Percentiles rank a stretch among this genome's conserved stretches.
These are phyloP conservation scores for Pyrenula massariospora DNA, from an alignment of 495 filamentous ascomycete genomes.

Conservation along the genomic window DNA sequence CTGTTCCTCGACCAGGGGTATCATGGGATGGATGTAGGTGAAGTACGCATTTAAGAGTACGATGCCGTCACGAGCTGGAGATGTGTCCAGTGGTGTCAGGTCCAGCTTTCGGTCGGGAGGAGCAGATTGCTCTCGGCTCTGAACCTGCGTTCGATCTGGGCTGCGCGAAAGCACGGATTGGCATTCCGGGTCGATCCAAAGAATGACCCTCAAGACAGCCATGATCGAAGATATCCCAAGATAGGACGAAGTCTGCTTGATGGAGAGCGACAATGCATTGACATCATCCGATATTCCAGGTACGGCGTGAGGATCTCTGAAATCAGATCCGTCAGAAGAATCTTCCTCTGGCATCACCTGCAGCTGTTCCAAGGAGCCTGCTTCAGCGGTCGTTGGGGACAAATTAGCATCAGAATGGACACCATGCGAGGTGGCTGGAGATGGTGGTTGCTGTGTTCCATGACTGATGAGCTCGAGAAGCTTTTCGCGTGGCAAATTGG, in stretches of 20 bases:
- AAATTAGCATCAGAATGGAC: conserved; percentile 25
- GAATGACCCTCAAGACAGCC: conserved; percentile 69
- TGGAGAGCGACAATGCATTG: conserved; percentile 64
- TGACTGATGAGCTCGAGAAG: conserved; percentile 29
- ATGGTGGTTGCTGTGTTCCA: conserved; percentile 18
- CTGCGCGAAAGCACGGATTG: conserved; percentile 40
- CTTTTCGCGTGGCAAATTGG: conserved; percentile 34
- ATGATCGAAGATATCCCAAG: conserved; percentile 75
- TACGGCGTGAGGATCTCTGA: conserved; percentile 33
- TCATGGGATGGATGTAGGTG: conserved; percentile 59
- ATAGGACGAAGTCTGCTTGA: conserved; percentile 62
- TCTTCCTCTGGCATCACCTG: conserved; percentile 30
- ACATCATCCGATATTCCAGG: conserved; percentile 70
- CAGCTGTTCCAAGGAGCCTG: conserved; percentile 27
- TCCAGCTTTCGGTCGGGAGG: conserved; percentile 15
- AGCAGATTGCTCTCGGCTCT: conserved; percentile 7
- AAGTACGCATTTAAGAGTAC: conserved; percentile 67
- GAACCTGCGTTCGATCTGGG: conserved; percentile 15
- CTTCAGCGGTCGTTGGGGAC: conserved; percentile 19
- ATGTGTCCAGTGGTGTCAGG: conserved; percentile 12
- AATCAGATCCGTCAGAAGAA: conserved; percentile 11
- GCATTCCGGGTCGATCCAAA: conserved; percentile 58
- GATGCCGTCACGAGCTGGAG: conserved; percentile 19
- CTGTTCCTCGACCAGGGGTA: conserved; percentile 67
- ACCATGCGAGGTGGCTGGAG: conserved; percentile 22